A percentile compares a stretch with the other conserved stretches of the same genome.
phyloP scores from a whole-genome alignment of 805 yeast species.

The Teunomyces pallodes region DNA sequence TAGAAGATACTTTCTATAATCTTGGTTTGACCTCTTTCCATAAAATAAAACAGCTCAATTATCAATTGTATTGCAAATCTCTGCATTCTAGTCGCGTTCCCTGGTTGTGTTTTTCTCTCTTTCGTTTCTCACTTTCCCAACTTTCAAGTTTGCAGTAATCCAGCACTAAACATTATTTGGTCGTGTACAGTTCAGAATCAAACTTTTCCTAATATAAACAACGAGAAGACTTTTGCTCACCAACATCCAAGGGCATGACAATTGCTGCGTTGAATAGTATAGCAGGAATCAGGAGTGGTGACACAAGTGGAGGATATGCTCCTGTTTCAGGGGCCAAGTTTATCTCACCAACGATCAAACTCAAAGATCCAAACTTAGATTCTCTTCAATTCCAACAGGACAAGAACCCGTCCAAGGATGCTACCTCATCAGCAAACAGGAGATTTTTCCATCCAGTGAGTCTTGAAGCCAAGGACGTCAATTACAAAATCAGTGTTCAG shows the following conservation, averaged over 20 bases:
- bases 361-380: constrained; percentile 21
- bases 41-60: too few relatives aligned
- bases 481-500: constrained; percentile 45
- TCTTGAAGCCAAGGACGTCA: constrained; percentile 38
- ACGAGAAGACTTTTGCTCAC: constrained; percentile 1
- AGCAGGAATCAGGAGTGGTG: constrained; percentile 1
- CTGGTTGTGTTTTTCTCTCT: not conserved
- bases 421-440: constrained; percentile 19
- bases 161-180: not conserved
- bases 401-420: constrained; percentile 14
- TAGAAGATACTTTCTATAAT: too few relatives aligned
- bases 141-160: not conserved
- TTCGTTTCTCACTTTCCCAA: not conserved
- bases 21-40: too few relatives aligned
- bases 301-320: not conserved
- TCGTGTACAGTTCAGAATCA: constrained; percentile 2
- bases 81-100: not conserved
- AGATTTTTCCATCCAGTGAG: constrained; percentile 34
- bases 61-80: too few relatives aligned
- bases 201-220: constrained; percentile 3
- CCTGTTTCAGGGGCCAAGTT: constrained; percentile 15
- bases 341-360: constrained; percentile 31
- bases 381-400: constrained; percentile 20
- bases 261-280: constrained; percentile 2
- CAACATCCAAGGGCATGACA: constrained; percentile 3